Evolutionary conservation across 1,284 basidiomycete genomes (phyloP).

Genomic region (Ustilago cynodontis): DNA sequence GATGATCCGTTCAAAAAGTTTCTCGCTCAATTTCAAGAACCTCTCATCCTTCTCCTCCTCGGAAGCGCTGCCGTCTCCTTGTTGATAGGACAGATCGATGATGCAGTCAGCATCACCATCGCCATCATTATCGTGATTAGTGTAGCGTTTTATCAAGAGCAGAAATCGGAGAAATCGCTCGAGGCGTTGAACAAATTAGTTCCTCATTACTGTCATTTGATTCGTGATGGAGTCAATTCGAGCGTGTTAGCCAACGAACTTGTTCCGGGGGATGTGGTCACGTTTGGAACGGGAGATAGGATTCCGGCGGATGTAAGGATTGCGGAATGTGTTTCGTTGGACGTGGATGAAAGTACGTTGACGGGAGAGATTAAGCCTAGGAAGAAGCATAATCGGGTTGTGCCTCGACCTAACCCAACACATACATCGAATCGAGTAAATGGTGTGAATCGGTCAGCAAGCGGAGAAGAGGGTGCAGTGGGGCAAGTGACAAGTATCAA

Average conservation of each 20-base stretch:
- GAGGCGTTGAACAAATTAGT: constrained; percentile 96
- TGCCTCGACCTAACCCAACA: constrained; percentile 55
- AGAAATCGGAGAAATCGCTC: constrained; percentile 91
- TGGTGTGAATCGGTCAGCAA: background rate
- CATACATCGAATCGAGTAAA: background rate
- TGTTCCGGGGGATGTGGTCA: constrained; percentile 92
- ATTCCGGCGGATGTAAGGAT: constrained; percentile 93
- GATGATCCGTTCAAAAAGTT: constrained; percentile 88
- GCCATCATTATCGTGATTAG: constrained; percentile 93
- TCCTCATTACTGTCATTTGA: constrained; percentile 92
- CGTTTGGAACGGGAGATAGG: constrained; percentile 87
- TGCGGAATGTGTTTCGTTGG: constrained; percentile 81
- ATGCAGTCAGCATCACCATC: constrained; percentile 92
- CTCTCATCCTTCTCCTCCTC: constrained; percentile 87
- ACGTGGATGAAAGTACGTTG: constrained; percentile 93
- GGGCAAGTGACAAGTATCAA: constrained; percentile 74
- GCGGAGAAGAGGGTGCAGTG: background rate
- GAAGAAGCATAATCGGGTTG: constrained; percentile 76
- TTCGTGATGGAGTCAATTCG: constrained; percentile 75
- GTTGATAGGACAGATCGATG: constrained; percentile 91
- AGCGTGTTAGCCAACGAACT: constrained; percentile 91
- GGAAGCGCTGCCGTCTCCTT: constrained; percentile 88
- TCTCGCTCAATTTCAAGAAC: constrained; percentile 91
- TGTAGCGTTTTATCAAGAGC: constrained; percentile 95
- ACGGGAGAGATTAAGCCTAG: constrained; percentile 92